phyloP scores from a whole-genome alignment of 106 monocot genomes.

The Agapanthus africanus region DNA sequence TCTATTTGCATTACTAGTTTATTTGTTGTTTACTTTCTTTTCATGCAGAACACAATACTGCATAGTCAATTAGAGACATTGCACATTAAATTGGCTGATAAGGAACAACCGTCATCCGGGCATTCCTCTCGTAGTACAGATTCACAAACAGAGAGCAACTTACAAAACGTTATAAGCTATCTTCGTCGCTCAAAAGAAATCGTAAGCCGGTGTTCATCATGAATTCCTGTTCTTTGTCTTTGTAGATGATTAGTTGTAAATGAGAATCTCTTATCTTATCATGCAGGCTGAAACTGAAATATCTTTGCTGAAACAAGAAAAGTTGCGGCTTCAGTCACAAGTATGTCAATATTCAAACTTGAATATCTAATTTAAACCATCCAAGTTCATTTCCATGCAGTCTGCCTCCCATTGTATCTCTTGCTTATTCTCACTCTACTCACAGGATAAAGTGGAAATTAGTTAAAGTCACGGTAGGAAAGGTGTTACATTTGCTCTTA shows the following conservation, averaged over 20 bases:
- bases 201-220: no score
- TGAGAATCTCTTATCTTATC: no score
- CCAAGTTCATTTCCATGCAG: no score
- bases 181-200: slow-evolving; percentile 92
- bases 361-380: no score
- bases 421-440: no score
- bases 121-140: slow-evolving; percentile 24
- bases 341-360: slow-evolving; percentile 26
- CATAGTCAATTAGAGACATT: slow-evolving; percentile 67
- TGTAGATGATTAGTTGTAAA: no score
- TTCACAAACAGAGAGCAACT: slow-evolving; percentile 46
- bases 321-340: slow-evolving; percentile 67
- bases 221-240: no score
- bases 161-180: slow-evolving; percentile 72
- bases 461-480: no score
- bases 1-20: neutral
- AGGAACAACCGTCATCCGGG: slow-evolving; percentile 42
- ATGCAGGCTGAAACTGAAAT: slow-evolving; percentile 81
- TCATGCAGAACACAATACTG: slow-evolving; percentile 67
- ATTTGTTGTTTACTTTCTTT: neutral
- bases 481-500: no score
- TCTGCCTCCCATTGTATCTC: no score
- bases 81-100: slow-evolving; percentile 70
- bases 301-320: slow-evolving; percentile 78
- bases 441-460: no score